phyloP scores from a whole-genome alignment of 2,329 filamentous ascomycete species.

The Orbilia ellipsospora region DNA sequence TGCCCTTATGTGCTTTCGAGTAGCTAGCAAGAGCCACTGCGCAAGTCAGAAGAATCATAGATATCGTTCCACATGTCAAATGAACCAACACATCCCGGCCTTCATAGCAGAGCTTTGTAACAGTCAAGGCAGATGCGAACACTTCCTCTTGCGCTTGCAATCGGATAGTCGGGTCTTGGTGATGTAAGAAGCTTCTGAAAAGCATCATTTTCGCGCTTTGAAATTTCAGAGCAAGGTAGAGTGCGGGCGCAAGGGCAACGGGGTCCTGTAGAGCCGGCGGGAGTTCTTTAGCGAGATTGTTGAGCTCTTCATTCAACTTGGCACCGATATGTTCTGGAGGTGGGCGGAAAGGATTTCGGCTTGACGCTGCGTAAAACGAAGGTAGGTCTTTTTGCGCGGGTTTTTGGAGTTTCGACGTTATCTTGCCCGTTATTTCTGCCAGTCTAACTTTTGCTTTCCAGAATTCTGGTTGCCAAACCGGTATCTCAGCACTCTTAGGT shows the following conservation, averaged over 20 bases:
- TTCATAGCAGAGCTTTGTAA: conserved; percentile 47
- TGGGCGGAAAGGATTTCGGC: conserved; percentile 47
- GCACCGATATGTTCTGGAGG: conserved; percentile 45
- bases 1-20: conserved; percentile 48
- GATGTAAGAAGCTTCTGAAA: conserved; percentile 54
- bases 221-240: conserved; percentile 49
- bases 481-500: conserved; percentile 29
- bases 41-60: conserved; percentile 53
- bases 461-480: conserved; percentile 48
- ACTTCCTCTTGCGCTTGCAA: conserved; percentile 52
- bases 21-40: conserved; percentile 52
- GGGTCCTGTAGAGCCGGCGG: conserved; percentile 38
- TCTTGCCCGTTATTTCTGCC: conserved; percentile 52
- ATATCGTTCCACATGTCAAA: conserved; percentile 50
- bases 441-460: conserved; percentile 47
- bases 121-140: conserved; percentile 40
- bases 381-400: conserved; percentile 48
- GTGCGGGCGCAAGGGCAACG: conserved; percentile 26
- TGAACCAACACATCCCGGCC: conserved; percentile 29
- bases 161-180: conserved; percentile 40
- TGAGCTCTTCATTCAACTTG: conserved; percentile 51
- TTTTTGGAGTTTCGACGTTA: conserved; percentile 50
- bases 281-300: conserved; percentile 42
- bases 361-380: conserved; percentile 40
- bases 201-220: conserved; percentile 53